These are phyloP conservation scores for Trichophyton schoenleinii DNA, from an alignment of 2,329 filamentous ascomycete genomes.

Conservation along the genomic window DNA sequence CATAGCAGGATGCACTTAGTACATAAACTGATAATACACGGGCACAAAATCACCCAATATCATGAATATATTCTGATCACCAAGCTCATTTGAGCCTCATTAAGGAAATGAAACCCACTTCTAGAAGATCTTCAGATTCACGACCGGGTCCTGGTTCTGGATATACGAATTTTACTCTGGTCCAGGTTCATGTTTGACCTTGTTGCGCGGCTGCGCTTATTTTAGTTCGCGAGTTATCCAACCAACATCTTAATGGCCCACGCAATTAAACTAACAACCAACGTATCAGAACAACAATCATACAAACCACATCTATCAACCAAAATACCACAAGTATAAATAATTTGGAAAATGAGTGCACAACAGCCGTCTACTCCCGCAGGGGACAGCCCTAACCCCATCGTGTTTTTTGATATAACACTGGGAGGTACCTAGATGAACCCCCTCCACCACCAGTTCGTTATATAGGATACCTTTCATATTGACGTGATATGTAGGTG, in stretches of 20 bases:
- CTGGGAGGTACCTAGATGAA: conserved; percentile 30
- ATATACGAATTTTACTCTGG: too few species aligned
- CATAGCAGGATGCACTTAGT: too few species aligned
- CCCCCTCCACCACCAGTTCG: not conserved
- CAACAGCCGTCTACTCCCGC: not conserved
- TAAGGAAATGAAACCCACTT: too few species aligned
- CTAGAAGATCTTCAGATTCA: too few species aligned
- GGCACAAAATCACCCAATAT: too few species aligned
- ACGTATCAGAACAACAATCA: not conserved
- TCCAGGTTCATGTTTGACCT: too few species aligned
- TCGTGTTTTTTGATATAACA: conserved; percentile 40
- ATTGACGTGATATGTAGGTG: conserved; percentile 42
- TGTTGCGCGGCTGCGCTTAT: not conserved
- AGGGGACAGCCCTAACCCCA: conserved; percentile 18
- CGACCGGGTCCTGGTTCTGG: too few species aligned
- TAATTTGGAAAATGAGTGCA: not conserved
- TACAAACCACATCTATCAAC: not conserved
- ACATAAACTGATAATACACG: too few species aligned
- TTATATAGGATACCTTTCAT: not conserved
- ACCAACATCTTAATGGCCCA: not conserved
- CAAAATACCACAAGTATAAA: not conserved
- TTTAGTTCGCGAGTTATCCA: not conserved
- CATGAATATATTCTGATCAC: too few species aligned
- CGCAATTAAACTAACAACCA: too few species aligned
- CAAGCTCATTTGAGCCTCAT: too few species aligned